Conservation (phyloP, 768 basidiomycete genomes). For the Rubroboletus pulcherrimus region DNA sequence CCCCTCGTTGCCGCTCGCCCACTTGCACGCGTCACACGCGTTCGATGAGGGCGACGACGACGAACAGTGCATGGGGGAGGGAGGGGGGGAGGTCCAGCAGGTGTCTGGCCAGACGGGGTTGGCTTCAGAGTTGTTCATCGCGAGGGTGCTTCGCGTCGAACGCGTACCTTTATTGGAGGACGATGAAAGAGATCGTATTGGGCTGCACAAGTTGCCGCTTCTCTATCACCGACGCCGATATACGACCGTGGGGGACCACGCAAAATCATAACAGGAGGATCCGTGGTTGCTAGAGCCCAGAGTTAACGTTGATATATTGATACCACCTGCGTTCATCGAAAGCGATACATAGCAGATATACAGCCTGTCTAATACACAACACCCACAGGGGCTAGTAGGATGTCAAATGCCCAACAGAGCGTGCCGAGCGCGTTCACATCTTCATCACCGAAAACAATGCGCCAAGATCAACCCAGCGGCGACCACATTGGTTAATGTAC, state of each 20-base stretch:
- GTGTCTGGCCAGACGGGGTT: slow-evolving; percentile 32
- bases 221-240: slow-evolving; percentile 63
- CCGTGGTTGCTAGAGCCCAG: neutral
- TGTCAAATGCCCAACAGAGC: neutral
- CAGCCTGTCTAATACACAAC: slow-evolving; percentile 6
- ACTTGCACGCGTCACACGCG: slow-evolving; percentile 34
- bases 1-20: slow-evolving; percentile 61
- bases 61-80: neutral
- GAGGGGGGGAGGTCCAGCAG: slow-evolving; percentile 8
- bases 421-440: slow-evolving; percentile 31
- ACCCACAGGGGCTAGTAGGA: neutral
- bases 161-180: slow-evolving; percentile 30
- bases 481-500: slow-evolving; percentile 83
- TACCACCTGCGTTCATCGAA: slow-evolving; percentile 2
- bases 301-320: neutral
- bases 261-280: neutral
- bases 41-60: neutral
- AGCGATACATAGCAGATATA: neutral
- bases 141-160: slow-evolving; percentile 65
- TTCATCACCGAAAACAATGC: slow-evolving; percentile 82
- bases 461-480: slow-evolving; percentile 84
- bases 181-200: slow-evolving; percentile 7
- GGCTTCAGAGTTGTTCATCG: slow-evolving; percentile 76
- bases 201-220: slow-evolving; percentile 45
- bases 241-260: slow-evolving; percentile 43